Conservation (phyloP, 2,329 filamentous ascomycete genomes). For the Calonectria crousiana region DNA sequence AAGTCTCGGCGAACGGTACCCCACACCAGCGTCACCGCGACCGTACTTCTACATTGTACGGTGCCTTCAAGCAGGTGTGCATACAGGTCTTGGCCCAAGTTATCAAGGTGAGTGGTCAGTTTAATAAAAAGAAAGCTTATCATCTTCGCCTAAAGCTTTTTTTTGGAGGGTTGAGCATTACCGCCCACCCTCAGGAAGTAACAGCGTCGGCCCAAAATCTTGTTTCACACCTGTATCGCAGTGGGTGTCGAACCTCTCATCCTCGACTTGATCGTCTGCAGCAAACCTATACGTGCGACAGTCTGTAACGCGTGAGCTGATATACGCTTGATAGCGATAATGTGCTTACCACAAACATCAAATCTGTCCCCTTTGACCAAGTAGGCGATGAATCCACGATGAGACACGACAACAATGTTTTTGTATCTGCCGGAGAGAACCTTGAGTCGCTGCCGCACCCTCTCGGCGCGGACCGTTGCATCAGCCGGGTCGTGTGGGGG, state of each 20-base stretch:
- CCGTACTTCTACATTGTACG: not conserved
- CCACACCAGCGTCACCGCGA: not conserved
- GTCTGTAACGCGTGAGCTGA: constrained; percentile 10
- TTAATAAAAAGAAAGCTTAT: not conserved
- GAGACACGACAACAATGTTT: constrained; percentile 35
- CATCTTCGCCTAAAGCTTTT: not conserved
- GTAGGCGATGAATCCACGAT: constrained; percentile 38
- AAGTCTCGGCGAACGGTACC: not conserved
- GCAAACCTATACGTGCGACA: constrained; percentile 34
- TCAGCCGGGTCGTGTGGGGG: constrained; percentile 25
- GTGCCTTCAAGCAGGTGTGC: not conserved
- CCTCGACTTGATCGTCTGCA: constrained; percentile 6
- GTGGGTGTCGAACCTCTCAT: constrained; percentile 24
- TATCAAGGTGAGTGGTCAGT: not conserved
- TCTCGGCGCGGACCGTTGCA: constrained; percentile 35
- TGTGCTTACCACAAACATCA: constrained; percentile 34
- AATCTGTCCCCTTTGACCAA: constrained; percentile 35
- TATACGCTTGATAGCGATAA: accelerated
- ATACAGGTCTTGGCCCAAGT: not conserved
- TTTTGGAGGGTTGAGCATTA: not conserved
- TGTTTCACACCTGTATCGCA: constrained; percentile 29
- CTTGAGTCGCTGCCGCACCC: constrained; percentile 29
- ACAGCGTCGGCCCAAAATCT: constrained; percentile 35
- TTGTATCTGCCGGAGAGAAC: constrained; percentile 24
- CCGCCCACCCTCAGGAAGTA: constrained; percentile 12